Evolutionary conservation across 148 eudicot genomes (phyloP).

Genomic region (Dysphania ambrosioides): DNA sequence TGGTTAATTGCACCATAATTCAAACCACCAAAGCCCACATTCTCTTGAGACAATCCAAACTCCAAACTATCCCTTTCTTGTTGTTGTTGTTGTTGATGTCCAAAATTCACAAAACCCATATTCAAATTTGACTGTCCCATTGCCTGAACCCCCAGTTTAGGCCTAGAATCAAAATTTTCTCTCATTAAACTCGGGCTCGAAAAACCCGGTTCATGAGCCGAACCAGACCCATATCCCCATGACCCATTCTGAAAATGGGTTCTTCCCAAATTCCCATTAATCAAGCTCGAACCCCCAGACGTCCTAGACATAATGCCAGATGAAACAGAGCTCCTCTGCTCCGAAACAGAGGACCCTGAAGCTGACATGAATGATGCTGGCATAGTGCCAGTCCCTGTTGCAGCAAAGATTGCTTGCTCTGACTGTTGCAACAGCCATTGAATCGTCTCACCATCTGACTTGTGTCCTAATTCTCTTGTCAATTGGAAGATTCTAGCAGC

Average conservation of each 20-base stretch:
- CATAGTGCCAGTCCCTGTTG: conserved; percentile 52
- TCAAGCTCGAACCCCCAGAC: conserved; percentile 6
- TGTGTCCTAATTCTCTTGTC: conserved; percentile 47
- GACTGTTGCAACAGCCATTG: conserved; percentile 59
- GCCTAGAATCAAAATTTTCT: conserved; percentile 22
- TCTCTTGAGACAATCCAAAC: conserved; percentile 27
- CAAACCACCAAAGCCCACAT: conserved; percentile 16
- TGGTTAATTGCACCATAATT: conserved; percentile 33
- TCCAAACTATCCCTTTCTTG: conserved; percentile 21
- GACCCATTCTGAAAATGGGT: conserved; percentile 19
- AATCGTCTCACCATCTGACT: conserved; percentile 44
- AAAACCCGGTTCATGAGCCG: conserved; percentile 22
- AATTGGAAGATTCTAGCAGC: conserved; percentile 59
- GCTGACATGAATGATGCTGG: conserved; percentile 44
- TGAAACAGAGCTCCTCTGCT: conserved; percentile 32
- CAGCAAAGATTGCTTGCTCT: conserved; percentile 47
- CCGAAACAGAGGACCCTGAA: conserved; percentile 30
- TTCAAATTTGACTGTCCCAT: conserved; percentile 25
- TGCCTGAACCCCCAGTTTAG: conserved; percentile 20
- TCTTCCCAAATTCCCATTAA: conserved; percentile 13
- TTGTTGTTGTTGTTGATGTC: too few species aligned
- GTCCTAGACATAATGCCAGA: conserved; percentile 1
- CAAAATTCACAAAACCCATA: conserved; percentile 28
- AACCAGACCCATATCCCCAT: conserved; percentile 21
- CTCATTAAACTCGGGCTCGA: conserved; percentile 4